Evolutionary conservation across 1,284 basidiomycete genomes (phyloP).

Genomic region (Ustilago esculenta): DNA sequence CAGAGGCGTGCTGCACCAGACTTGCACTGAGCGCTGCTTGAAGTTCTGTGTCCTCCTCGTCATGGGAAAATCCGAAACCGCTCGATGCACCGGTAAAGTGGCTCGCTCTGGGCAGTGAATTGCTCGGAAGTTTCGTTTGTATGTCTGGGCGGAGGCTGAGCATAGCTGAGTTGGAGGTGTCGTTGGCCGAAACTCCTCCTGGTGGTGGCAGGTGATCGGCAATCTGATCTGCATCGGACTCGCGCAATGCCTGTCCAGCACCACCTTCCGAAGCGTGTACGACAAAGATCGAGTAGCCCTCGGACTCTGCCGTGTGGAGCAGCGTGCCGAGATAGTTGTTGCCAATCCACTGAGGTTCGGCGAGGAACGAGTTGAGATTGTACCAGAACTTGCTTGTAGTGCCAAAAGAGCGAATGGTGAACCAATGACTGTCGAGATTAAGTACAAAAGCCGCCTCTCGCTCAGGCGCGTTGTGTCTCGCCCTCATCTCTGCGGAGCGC

Average conservation of each 20-base stretch:
- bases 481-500: conserved; percentile 45
- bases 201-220: conserved; percentile 51
- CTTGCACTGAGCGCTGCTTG: conserved; percentile 59
- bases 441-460: conserved; percentile 62
- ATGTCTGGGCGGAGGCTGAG: conserved; percentile 30
- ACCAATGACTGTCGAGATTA: conserved; percentile 64
- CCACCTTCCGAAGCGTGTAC: conserved; percentile 39
- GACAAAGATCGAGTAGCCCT: conserved; percentile 64
- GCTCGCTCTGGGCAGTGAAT: background rate
- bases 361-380: conserved; percentile 64
- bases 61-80: conserved; percentile 14
- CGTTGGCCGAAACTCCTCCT: conserved; percentile 7
- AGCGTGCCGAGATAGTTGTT: conserved; percentile 60
- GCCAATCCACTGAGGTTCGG: conserved; percentile 59
- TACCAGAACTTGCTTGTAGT: conserved; percentile 51
- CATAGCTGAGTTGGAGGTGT: conserved; percentile 1
- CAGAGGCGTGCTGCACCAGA: conserved; percentile 23
- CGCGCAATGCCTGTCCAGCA: conserved; percentile 28
- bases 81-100: background rate
- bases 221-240: conserved; percentile 52
- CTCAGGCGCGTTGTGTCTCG: conserved; percentile 49
- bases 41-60: conserved; percentile 49
- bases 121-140: conserved; percentile 1
- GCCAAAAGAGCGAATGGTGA: conserved; percentile 62
- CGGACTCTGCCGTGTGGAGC: conserved; percentile 55